Percentiles rank a stretch among this genome's conserved stretches.
Conservation (phyloP, 1,284 basidiomycete genomes). For the Ceratobasidium sp. region DNA sequence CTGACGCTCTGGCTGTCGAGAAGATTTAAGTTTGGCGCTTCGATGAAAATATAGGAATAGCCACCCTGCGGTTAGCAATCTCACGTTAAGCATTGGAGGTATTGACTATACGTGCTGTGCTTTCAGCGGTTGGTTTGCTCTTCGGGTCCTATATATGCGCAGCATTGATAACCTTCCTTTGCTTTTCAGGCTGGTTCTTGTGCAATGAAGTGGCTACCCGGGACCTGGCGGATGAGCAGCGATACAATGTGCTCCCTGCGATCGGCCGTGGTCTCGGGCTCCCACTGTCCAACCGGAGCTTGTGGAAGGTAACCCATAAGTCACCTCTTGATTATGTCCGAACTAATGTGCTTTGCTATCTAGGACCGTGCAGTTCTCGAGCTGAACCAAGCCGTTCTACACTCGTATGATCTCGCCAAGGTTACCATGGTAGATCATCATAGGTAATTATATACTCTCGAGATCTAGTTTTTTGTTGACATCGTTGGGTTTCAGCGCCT, state of each 20-base stretch:
- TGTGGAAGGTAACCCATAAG: conserved; percentile 12
- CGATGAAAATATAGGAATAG: background rate
- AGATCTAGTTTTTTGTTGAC: background rate
- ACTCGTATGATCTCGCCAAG: conserved; percentile 35
- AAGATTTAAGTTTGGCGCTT: background rate
- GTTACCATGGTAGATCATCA: conserved; percentile 27
- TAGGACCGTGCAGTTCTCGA: conserved; percentile 21
- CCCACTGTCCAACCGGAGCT: conserved; percentile 20
- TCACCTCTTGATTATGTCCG: background rate
- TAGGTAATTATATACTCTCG: background rate
- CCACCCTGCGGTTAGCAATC: conserved; percentile 29
- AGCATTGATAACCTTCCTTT: background rate
- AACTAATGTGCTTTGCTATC: background rate
- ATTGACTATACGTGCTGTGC: conserved; percentile 33
- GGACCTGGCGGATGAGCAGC: conserved; percentile 16
- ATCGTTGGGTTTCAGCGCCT: background rate
- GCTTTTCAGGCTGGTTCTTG: conserved; percentile 14
- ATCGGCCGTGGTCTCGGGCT: conserved; percentile 17
- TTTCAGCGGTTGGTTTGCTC: conserved; percentile 15
- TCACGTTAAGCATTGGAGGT: conserved; percentile 26
- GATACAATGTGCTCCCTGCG: conserved; percentile 21
- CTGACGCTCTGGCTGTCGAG: background rate
- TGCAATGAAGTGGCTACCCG: conserved; percentile 27
- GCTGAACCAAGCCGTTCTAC: conserved; percentile 22
- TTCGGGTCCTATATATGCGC: background rate